phyloP scores from a whole-genome alignment of 2,329 filamentous ascomycete species.

The Apiospora phragmitis region DNA sequence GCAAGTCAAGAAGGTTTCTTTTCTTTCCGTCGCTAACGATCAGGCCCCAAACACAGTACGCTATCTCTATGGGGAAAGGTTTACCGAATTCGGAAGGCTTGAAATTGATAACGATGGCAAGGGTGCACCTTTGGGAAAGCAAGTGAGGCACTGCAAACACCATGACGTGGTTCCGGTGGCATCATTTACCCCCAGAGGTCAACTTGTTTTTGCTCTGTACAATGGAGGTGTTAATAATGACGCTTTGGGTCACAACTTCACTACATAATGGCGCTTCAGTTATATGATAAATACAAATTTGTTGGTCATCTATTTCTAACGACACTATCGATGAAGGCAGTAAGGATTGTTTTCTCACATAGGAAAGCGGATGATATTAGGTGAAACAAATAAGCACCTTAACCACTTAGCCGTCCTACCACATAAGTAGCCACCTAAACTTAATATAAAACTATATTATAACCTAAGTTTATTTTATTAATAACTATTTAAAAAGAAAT shows the following conservation, averaged over 20 bases:
- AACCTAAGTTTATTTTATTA: too few species aligned
- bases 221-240: neutral
- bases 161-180: neutral
- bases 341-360: fast-evolving
- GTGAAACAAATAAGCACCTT: too few species aligned
- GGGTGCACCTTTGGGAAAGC: neutral
- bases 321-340: neutral
- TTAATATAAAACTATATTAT: too few species aligned
- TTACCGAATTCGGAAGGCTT: neutral
- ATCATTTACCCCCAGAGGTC: neutral
- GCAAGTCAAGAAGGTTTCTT: neutral
- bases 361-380: too few species aligned
- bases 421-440: too few species aligned
- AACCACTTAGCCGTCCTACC: too few species aligned
- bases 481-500: too few species aligned
- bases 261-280: neutral
- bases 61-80: neutral
- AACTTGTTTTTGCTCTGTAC: neutral
- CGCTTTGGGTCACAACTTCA: neutral
- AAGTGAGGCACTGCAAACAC: neutral
- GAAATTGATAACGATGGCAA: neutral
- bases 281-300: neutral
- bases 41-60: neutral
- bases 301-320: neutral
- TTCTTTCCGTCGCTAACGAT: neutral